A percentile compares a stretch with the other conserved stretches of the same genome.
phyloP scores from a whole-genome alignment of 306 rosid genomes.

The Cicer bijugum region DNA sequence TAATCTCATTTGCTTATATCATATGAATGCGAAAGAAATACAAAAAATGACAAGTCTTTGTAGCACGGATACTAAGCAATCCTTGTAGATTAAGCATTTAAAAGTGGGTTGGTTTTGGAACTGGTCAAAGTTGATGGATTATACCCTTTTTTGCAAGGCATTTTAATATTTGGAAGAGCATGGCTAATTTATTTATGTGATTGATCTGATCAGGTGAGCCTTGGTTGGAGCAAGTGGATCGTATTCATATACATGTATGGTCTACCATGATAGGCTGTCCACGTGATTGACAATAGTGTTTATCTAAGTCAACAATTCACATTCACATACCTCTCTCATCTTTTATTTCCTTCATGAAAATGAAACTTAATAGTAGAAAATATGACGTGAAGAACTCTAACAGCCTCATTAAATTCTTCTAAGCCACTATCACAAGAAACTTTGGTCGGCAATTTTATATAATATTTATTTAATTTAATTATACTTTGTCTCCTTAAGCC shows the following conservation, averaged over 20 bases:
- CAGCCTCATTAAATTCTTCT: conserved; percentile 52
- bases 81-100: conserved; percentile 37
- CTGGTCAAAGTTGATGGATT: conserved; percentile 63
- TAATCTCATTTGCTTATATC: conserved; percentile 10
- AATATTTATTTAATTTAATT: not conserved
- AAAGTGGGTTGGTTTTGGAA: conserved; percentile 64
- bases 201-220: conserved; percentile 70
- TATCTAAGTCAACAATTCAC: conserved; percentile 69
- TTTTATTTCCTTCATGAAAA: conserved; percentile 50
- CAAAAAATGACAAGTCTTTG: conserved; percentile 40
- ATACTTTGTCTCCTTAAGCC: conserved; percentile 13
- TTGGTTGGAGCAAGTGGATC: conserved; percentile 47
- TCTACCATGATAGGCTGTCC: conserved; percentile 79
- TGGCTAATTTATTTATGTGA: conserved; percentile 48
- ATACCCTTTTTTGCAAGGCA: conserved; percentile 53
- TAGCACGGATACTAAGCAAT: conserved; percentile 70
- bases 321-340: conserved; percentile 35
- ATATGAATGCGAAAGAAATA: conserved; percentile 29
- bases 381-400: conserved; percentile 90
- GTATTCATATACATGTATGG: conserved; percentile 48
- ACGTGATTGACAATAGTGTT: conserved; percentile 82
- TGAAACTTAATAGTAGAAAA: conserved; percentile 54
- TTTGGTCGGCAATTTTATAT: conserved; percentile 57
- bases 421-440: conserved; percentile 67
- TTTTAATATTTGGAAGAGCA: not conserved